These are phyloP conservation scores for Wickerhamomyces sp. DNA, from an alignment of 1,139 yeast genomes.

Conservation along the genomic window DNA sequence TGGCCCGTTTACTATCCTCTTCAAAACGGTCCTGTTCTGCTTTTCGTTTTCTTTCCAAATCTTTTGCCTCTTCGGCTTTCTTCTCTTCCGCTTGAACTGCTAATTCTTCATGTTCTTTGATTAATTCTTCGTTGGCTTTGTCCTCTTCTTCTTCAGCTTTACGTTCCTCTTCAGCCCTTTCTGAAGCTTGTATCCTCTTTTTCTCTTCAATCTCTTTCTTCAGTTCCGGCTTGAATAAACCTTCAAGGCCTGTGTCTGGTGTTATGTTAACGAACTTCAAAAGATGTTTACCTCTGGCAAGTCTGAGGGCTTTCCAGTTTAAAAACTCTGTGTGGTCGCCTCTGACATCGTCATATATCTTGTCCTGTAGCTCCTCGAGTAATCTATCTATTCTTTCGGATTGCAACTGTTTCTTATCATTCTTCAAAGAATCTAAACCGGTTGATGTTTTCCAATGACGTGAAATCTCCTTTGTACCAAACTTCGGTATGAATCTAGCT, in stretches of 20 bases:
- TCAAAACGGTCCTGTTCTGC: slow-evolving; percentile 14
- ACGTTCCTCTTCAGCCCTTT: slow-evolving; percentile 1
- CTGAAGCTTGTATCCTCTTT: too few species aligned
- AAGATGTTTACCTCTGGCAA: slow-evolving; percentile 12
- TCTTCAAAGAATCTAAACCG: slow-evolving; percentile 13
- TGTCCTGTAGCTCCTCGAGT: slow-evolving; percentile 5
- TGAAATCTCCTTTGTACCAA: slow-evolving; percentile 19
- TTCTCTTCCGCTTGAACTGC: slow-evolving; percentile 4
- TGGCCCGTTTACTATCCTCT: slow-evolving; percentile 13
- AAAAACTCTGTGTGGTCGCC: slow-evolving; percentile 7
- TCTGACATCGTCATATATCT: slow-evolving; percentile 1
- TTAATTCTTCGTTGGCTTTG: slow-evolving; percentile 5
- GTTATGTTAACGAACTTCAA: slow-evolving; percentile 18
- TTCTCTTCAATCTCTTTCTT: slow-evolving; percentile 14
- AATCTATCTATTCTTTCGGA: background rate
- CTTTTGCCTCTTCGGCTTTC: slow-evolving; percentile 3
- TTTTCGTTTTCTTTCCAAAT: slow-evolving; percentile 15
- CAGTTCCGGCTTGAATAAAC: slow-evolving; percentile 14
- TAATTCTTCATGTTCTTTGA: slow-evolving; percentile 2
- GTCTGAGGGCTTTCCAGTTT: slow-evolving; percentile 22
- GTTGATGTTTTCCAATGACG: slow-evolving; percentile 19
- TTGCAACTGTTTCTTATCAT: slow-evolving; percentile 1
- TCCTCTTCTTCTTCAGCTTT: slow-evolving; percentile 2
- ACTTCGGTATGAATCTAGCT: slow-evolving; percentile 17
- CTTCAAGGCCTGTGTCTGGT: slow-evolving; percentile 18